Conservation (phyloP, 805 yeast genomes). For the Lachancea cidri region DNA sequence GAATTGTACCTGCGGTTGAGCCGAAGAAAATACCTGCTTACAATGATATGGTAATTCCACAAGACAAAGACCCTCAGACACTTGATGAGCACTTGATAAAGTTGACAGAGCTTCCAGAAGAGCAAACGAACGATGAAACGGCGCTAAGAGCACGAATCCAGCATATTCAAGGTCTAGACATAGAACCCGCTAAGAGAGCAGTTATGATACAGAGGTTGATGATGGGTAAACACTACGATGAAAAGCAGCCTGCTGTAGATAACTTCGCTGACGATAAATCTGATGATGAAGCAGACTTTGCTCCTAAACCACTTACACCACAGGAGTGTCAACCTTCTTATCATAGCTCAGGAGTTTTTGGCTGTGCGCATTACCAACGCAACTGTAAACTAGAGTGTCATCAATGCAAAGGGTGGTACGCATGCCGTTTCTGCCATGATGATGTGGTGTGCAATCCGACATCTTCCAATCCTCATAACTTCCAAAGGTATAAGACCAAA, state of each 20-base stretch:
- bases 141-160: conserved; percentile 14
- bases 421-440: conserved; percentile 87
- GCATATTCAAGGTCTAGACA: conserved; percentile 14
- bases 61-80: conserved; percentile 31
- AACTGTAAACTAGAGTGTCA: conserved; percentile 82
- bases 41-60: conserved; percentile 49
- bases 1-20: conserved; percentile 44
- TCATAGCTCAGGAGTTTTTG: conserved; percentile 47
- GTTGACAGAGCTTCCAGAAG: conserved; percentile 8
- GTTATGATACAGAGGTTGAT: conserved; percentile 53
- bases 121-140: conserved; percentile 12
- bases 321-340: conserved; percentile 46
- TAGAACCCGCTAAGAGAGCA: conserved; percentile 15
- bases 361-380: conserved; percentile 80
- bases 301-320: conserved; percentile 32
- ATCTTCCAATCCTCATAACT: conserved; percentile 41
- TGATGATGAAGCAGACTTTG: conserved; percentile 13
- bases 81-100: conserved; percentile 6
- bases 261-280: conserved; percentile 19
- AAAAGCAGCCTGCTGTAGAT: conserved; percentile 35
- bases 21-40: conserved; percentile 45
- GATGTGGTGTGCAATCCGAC: conserved; percentile 32
- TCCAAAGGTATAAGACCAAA: conserved; percentile 53
- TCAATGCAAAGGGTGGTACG: conserved; percentile 65
- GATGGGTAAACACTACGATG: conserved; percentile 62